Conservation (phyloP, 1,284 basidiomycete species). For the Cystobasidium sp. region DNA sequence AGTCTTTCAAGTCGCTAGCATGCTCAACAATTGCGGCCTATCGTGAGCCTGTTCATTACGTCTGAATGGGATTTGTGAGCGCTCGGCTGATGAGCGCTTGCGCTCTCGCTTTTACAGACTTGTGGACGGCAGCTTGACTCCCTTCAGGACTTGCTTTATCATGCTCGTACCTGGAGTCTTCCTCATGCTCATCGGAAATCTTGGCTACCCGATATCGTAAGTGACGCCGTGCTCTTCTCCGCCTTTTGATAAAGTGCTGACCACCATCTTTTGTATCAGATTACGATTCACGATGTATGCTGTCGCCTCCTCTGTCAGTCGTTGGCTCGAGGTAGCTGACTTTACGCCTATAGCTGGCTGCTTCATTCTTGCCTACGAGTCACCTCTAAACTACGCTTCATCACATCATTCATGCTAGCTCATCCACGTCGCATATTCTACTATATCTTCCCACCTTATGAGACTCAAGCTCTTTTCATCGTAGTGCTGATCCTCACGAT, state of each 20-base stretch:
- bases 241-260: no score
- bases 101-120: neutral
- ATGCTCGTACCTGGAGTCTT: constrained; percentile 68
- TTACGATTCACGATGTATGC: constrained; percentile 9
- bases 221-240: constrained; percentile 58
- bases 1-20: constrained; percentile 34
- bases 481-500: constrained; percentile 59
- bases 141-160: constrained; percentile 79
- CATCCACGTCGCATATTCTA: constrained; percentile 91
- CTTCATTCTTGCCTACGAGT: constrained; percentile 58
- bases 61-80: no score
- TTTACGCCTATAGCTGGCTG: constrained; percentile 1
- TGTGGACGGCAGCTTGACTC: constrained; percentile 25
- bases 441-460: constrained; percentile 84
- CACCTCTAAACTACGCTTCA: constrained; percentile 70
- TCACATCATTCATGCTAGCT: constrained; percentile 83
- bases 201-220: constrained; percentile 56
- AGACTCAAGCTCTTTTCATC: constrained; percentile 27
- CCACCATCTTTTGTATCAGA: no score
- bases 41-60: constrained; percentile 2
- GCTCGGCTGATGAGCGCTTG: no score
- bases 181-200: constrained; percentile 82
- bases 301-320: no score
- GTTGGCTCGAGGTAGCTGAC: no score
- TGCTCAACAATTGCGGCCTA: constrained; percentile 39